These are phyloP conservation scores for Emericellopsis atlantica DNA, from an alignment of 2,329 filamentous ascomycete genomes.

Conservation along the genomic window DNA sequence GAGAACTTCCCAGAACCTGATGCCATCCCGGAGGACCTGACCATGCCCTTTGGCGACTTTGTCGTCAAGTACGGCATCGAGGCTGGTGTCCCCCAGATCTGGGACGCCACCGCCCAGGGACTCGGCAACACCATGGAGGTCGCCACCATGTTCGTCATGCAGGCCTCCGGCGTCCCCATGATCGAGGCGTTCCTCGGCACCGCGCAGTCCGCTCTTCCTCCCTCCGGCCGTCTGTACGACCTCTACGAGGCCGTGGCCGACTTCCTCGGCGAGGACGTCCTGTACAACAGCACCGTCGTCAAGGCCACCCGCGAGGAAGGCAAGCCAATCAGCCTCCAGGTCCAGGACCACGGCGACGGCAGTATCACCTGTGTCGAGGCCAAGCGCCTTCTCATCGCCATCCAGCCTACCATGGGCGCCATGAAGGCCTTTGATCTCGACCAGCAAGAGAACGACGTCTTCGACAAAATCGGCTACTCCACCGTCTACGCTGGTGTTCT, in stretches of 20 bases:
- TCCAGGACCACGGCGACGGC: conserved; percentile 8
- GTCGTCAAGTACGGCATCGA: conserved; percentile 24
- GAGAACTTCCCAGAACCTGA: conserved; percentile 16
- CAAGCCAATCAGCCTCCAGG: conserved; percentile 11
- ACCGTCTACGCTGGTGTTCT: conserved; percentile 18
- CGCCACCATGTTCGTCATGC: conserved; percentile 24
- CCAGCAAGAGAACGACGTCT: conserved; percentile 14
- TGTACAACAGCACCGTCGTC: conserved; percentile 21
- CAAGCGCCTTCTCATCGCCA: conserved; percentile 20
- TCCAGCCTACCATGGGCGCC: conserved; percentile 18
- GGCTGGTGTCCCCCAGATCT: conserved; percentile 18
- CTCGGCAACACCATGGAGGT: conserved; percentile 21
- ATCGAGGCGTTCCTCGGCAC: conserved; percentile 15
- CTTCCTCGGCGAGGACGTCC: conserved; percentile 20
- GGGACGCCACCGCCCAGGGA: conserved; percentile 19
- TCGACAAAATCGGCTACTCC: conserved; percentile 18
- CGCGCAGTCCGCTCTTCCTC: conserved; percentile 14
- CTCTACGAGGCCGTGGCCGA: conserved; percentile 23
- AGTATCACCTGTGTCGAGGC: conserved; percentile 16
- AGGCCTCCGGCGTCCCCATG: conserved; percentile 16
- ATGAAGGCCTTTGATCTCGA: conserved; percentile 18
- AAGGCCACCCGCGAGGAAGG: conserved; percentile 12
- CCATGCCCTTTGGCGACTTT: conserved; percentile 25
- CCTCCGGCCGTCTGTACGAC: conserved; percentile 22
- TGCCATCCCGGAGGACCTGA: conserved; percentile 26